Evolutionary conservation across 208 protist genomes (phyloP).

Genomic region (Crithidia expoeki): DNA sequence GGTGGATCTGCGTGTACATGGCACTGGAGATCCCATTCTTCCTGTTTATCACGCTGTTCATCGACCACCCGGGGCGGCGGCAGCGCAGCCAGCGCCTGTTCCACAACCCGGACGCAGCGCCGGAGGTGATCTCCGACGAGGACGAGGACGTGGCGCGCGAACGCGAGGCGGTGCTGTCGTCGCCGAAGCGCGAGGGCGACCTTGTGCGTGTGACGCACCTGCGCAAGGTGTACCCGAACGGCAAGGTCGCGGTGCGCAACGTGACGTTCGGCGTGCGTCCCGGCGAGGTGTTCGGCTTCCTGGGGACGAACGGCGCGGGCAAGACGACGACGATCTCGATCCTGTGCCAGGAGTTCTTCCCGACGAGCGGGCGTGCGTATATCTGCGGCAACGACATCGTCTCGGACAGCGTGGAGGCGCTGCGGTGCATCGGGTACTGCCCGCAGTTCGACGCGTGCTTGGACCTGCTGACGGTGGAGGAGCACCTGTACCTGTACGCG

Average conservation of each 20-base stretch:
- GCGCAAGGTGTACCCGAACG: constrained; percentile 68
- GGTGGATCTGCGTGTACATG: constrained; percentile 72
- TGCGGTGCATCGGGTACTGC: constrained; percentile 92
- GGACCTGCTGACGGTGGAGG: constrained; percentile 89
- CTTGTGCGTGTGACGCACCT: constrained; percentile 62
- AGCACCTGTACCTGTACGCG: constrained; percentile 84
- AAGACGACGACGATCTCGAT: constrained; percentile 91
- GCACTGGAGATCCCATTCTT: constrained; percentile 55
- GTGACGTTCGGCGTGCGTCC: constrained; percentile 71
- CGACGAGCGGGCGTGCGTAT: constrained; percentile 61
- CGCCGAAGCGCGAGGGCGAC: constrained; percentile 32
- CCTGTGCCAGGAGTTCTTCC: constrained; percentile 74
- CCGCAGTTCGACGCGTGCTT: constrained; percentile 95
- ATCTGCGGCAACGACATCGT: constrained; percentile 72
- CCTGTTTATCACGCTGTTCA: constrained; percentile 60
- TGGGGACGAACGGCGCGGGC: constrained; percentile 90
- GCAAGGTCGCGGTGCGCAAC: constrained; percentile 72
- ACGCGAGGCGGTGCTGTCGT: constrained; percentile 36
- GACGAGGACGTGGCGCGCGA: constrained; percentile 47
- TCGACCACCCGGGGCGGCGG: constrained; percentile 62
- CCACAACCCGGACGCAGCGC: constrained; percentile 29
- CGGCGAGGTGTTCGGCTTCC: constrained; percentile 88
- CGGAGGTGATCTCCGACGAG: constrained; percentile 34
- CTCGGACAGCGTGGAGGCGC: constrained; percentile 37
- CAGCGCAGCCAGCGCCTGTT: no score